Conservation (phyloP, 805 yeast species). For the Wickerhamomyces rabaulensis region DNA sequence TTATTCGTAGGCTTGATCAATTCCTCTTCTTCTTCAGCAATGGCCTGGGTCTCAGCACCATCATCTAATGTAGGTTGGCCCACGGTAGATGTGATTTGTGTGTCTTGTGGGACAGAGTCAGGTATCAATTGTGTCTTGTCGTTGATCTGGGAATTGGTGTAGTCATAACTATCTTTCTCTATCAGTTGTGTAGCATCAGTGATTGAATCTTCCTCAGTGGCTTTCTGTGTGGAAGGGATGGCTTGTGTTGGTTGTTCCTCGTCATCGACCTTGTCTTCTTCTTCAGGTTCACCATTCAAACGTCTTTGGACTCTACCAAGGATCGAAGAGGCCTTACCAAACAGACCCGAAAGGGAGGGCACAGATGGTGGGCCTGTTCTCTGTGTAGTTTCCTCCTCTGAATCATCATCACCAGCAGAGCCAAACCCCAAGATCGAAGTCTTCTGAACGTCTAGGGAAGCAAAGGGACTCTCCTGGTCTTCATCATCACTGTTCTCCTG, state of each 20-base stretch:
- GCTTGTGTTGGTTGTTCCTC: background rate
- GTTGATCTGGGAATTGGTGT: background rate
- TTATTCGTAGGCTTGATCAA: background rate
- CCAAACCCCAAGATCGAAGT: background rate
- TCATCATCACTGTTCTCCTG: conserved; percentile 1
- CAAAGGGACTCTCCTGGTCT: background rate
- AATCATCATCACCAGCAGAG: background rate
- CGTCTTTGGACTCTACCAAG: conserved; percentile 15
- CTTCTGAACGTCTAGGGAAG: background rate
- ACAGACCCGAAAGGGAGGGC: conserved; percentile 3
- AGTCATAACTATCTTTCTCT: background rate
- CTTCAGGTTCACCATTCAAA: conserved; percentile 9
- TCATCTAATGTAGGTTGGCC: background rate
- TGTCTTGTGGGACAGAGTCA: background rate
- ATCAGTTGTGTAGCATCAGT: background rate
- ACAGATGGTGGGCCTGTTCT: background rate
- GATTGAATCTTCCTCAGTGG: background rate
- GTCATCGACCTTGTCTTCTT: background rate
- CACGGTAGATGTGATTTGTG: background rate
- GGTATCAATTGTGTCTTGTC: background rate
- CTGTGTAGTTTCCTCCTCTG: background rate
- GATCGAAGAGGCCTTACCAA: conserved; percentile 1
- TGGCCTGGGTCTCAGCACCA: background rate
- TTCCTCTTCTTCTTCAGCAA: background rate
- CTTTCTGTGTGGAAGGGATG: background rate